Evolutionary conservation across 2,329 filamentous ascomycete genomes (phyloP).

Genomic region (Chaetomium sp.): DNA sequence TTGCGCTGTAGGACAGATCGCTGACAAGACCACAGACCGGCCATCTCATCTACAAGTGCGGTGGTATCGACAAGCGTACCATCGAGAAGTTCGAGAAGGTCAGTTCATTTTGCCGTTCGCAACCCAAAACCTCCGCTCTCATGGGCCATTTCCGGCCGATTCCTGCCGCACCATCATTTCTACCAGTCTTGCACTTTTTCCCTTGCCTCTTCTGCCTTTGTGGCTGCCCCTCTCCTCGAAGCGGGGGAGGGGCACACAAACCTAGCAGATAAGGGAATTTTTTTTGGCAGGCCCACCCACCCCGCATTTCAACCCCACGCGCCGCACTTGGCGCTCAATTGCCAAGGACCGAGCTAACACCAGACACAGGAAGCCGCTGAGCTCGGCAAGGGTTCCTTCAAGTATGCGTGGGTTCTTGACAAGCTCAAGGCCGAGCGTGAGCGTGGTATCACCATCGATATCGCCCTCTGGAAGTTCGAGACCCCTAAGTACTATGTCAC

Average conservation of each 20-base stretch:
- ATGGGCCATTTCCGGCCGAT: slow-evolving; percentile 6
- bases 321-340: slow-evolving; percentile 5
- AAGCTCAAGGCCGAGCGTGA: slow-evolving; percentile 99
- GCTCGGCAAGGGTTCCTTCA: slow-evolving; percentile 99
- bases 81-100: slow-evolving; percentile 99
- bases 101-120: slow-evolving; percentile 44
- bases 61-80: slow-evolving; percentile 99
- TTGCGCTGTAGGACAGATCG: slow-evolving; percentile 13
- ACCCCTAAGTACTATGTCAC: slow-evolving; percentile 97
- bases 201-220: slow-evolving; percentile 36
- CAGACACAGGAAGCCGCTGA: slow-evolving; percentile 88
- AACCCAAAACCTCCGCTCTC: not conserved
- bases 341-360: slow-evolving; percentile 24
- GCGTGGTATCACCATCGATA: slow-evolving; percentile 99
- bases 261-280: slow-evolving; percentile 25
- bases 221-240: slow-evolving; percentile 33
- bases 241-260: slow-evolving; percentile 36
- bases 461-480: slow-evolving; percentile 99
- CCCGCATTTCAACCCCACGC: slow-evolving; percentile 22
- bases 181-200: slow-evolving; percentile 33
- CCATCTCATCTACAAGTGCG: slow-evolving; percentile 99
- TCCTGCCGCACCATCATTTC: slow-evolving; percentile 24
- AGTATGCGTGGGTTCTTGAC: slow-evolving; percentile 99
- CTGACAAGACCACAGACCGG: slow-evolving; percentile 54
- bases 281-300: slow-evolving; percentile 30